Evolutionary conservation across 2,329 filamentous ascomycete genomes (phyloP), one percentile per base, ranked within the genome.

Genomic region (Colletotrichum zoysiae): DNA sequence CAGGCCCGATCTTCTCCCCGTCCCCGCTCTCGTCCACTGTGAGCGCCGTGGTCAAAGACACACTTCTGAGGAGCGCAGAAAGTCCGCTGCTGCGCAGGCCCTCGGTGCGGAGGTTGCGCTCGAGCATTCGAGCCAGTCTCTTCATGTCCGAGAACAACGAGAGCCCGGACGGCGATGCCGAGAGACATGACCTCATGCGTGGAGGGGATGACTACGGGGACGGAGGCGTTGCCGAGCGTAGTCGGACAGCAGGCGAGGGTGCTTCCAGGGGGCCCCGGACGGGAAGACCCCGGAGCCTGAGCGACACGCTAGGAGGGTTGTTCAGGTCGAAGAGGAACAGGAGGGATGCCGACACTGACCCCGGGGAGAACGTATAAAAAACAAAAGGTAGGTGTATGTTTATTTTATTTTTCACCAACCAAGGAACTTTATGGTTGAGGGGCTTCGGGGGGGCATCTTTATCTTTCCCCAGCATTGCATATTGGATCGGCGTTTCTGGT

Each of bases 21-120:
- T 90, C 88, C 0, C 88, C 88, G 0, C 82, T 90, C 44, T 89
- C 88, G 1, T 89, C 88, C 0, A 89, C 88, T 1, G 86, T 90
- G 48, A 88, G 84, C 23, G 86, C 87, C 0, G 87, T 88, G 0
- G 86, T 90, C 55, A 86, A 87, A 53, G 88, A 90, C 74, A 86
- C 84, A 14, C 82, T 89, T 40, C 81, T 88, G 2, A 81, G 86
- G 14, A 83, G 84, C 42, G 81, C 85, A 20, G 83, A 85, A 35
- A 79, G 78, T 42, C 78, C 83, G 0, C 75, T 81, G 26, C 71
- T 82, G 7, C 82, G 82, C 51, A 83, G 81, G 66, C 83, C 84
- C 12, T 86, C 86, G 11, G 79, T 85, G 59, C 81, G 84, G 58
- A 83, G 86, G 16, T 81, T 86, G 65, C 82, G 86, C 58, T 85